These are phyloP conservation scores for Fusarium chuoi DNA, from an alignment of 2,329 filamentous ascomycete species.

Conservation along the genomic window DNA sequence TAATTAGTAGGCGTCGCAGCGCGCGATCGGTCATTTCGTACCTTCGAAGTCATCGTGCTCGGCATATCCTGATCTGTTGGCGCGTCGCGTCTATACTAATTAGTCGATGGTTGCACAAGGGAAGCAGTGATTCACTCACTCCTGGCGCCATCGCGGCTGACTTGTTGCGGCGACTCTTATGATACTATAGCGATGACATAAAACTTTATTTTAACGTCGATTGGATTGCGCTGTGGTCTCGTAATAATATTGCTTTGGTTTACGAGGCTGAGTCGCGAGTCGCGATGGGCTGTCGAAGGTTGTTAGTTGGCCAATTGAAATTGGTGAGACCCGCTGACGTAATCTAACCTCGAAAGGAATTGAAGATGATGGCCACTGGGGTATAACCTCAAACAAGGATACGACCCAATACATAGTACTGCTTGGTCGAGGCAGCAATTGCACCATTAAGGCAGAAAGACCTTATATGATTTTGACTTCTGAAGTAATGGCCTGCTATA, in stretches of 20 bases:
- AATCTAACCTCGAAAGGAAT: constrained; percentile 12
- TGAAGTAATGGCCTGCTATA: neutral
- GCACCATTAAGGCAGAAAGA: neutral
- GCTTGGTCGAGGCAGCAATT: neutral
- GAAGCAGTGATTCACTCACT: constrained; percentile 43
- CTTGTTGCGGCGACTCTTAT: neutral
- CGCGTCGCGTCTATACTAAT: constrained; percentile 62
- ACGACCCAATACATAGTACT: neutral
- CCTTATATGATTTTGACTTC: neutral
- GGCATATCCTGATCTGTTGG: constrained; percentile 64
- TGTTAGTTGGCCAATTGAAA: constrained; percentile 37
- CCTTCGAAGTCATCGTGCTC: constrained; percentile 73
- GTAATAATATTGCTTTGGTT: constrained; percentile 19
- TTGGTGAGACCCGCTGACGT: constrained; percentile 35
- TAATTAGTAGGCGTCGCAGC: constrained; percentile 32
- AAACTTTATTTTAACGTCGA: neutral
- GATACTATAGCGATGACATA: neutral
- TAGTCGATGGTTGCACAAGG: constrained; percentile 21
- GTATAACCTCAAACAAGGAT: neutral
- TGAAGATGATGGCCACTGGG: neutral
- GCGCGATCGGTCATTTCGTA: constrained; percentile 40
- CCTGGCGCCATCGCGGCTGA: constrained; percentile 53
- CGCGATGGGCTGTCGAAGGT: constrained; percentile 21
- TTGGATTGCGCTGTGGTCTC: constrained; percentile 8
- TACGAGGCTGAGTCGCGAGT: constrained; percentile 42